phyloP scores from a whole-genome alignment of 768 basidiomycete genomes.

The Infundibulicybe gibba region DNA sequence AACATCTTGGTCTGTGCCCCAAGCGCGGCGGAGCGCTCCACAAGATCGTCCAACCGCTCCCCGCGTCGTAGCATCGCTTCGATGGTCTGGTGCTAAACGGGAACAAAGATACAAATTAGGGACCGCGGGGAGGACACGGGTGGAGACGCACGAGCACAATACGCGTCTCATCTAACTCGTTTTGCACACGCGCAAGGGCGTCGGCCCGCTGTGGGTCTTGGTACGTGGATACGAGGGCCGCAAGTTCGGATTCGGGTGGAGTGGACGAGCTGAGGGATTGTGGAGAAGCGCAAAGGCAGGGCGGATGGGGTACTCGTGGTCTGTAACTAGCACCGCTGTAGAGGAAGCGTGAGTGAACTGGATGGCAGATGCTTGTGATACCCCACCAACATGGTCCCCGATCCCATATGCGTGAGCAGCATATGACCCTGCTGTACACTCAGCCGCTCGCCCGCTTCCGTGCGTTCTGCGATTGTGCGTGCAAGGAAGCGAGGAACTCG shows the following conservation, averaged over 20 bases:
- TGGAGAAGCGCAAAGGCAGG: constrained; percentile 94
- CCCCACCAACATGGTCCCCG: constrained; percentile 83
- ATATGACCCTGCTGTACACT: constrained; percentile 92
- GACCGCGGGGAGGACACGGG: background rate
- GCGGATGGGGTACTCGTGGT: constrained; percentile 94
- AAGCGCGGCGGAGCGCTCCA: constrained; percentile 87
- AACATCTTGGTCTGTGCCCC: constrained; percentile 96
- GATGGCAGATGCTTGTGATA: constrained; percentile 43
- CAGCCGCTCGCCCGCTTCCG: constrained; percentile 83
- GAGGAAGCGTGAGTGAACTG: constrained; percentile 3
- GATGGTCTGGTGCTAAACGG: constrained; percentile 91
- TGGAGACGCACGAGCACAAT: constrained; percentile 79
- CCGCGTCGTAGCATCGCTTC: constrained; percentile 95
- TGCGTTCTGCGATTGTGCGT: constrained; percentile 89
- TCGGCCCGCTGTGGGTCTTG: constrained; percentile 98
- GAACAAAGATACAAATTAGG: background rate
- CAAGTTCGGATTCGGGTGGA: constrained; percentile 70
- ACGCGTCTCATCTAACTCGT: constrained; percentile 98
- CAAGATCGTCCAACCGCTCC: constrained; percentile 93
- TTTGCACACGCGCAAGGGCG: constrained; percentile 97
- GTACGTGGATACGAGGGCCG: constrained; percentile 82
- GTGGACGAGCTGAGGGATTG: constrained; percentile 90
- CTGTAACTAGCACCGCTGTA: constrained; percentile 86
- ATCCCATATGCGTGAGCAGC: constrained; percentile 92
- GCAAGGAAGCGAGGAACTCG: constrained; percentile 96